These are phyloP conservation scores for Bryum argenteum DNA, from an alignment of 225 moss, liverwort and hornwort genomes.

Conservation along the genomic window DNA sequence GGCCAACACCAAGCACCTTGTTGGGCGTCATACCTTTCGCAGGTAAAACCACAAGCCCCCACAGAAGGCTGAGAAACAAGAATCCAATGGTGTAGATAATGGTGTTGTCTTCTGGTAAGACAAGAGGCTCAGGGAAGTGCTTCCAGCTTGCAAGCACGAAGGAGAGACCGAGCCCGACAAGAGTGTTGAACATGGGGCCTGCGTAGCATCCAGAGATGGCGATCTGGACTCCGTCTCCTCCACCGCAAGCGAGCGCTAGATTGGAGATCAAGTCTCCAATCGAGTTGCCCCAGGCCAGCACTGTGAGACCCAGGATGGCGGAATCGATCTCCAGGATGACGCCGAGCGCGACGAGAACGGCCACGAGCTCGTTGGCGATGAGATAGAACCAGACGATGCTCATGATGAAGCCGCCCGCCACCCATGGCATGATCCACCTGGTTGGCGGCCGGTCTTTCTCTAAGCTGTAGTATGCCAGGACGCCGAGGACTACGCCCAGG, in stretches of 20 bases:
- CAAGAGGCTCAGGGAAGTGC: constrained; percentile 59
- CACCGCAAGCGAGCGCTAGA: constrained; percentile 64
- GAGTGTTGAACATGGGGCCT: constrained; percentile 92
- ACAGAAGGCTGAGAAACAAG: constrained; percentile 73
- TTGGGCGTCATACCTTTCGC: constrained; percentile 70
- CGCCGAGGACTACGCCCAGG: constrained; percentile 57
- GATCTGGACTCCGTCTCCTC: constrained; percentile 81
- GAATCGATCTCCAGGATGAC: constrained; percentile 87
- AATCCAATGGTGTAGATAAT: constrained; percentile 80
- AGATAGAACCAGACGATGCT: constrained; percentile 99
- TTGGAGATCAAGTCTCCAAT: constrained; percentile 93
- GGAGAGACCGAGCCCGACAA: constrained; percentile 84
- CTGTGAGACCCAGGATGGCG: constrained; percentile 84
- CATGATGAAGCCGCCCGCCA: constrained; percentile 86
- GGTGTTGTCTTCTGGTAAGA: constrained; percentile 67
- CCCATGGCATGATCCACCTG: constrained; percentile 72
- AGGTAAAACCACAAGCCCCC: constrained; percentile 70
- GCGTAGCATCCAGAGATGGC: constrained; percentile 97
- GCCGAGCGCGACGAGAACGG: constrained; percentile 77
- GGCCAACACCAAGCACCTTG: constrained; percentile 77
- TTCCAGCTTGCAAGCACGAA: constrained; percentile 89
- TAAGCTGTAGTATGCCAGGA: constrained; percentile 43
- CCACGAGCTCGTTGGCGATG: constrained; percentile 93
- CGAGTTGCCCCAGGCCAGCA: constrained; percentile 97
- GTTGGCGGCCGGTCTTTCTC: constrained; percentile 64